Evolutionary conservation across 495 filamentous ascomycete species (phyloP), one percentile per base, ranked within the genome.

Genomic region (Hamigera avellanea): DNA sequence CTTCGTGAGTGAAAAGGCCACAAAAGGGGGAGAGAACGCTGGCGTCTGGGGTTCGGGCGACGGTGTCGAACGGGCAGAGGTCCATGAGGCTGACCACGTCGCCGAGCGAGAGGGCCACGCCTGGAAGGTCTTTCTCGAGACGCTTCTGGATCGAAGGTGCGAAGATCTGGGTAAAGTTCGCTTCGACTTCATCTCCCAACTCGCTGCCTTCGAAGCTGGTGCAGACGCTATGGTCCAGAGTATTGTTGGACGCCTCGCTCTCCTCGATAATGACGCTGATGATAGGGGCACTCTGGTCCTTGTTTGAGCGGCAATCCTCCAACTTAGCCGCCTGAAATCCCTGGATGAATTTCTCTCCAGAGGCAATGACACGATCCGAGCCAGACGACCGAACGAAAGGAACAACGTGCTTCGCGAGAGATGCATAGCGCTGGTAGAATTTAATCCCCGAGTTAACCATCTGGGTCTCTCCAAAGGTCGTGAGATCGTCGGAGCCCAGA

Each of bases 51-150:
- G 59, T 46, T 23, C 41, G 10, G 57, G 81, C 73, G 6, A 93
- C 73, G 0, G 83, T 86, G 39, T 79, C 69, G 52, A 86, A 94
- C 0, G 86, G 73, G 51, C 86, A 94, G 26, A 94, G 59, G 48
- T 93, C 86, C 83, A 94, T 89, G 12, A 94, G 53, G 18, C 62
- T 62, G 44, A 83, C 64, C 6, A 75, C 69, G 8, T 86, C 72
- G n/a, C 54, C 28, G 6, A 54, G 41, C 1, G 70, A 64, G 16
- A 93, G 56, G 14, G 73, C 72, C 0, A 72, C 70, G 2, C 76
- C 75, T 0, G 70, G 67, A 1, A 94, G 64, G 27, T 73, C 59
- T 8, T 47, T 32, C 45, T 83, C 80, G 21, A 93, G 52, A 7
- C 83, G 72, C 1, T 60, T 45, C 1, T 63, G 66, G 36, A 93